Base-by-base conservation (phyloP, 805 yeast genomes). In the Candida glaebosa region DNA sequence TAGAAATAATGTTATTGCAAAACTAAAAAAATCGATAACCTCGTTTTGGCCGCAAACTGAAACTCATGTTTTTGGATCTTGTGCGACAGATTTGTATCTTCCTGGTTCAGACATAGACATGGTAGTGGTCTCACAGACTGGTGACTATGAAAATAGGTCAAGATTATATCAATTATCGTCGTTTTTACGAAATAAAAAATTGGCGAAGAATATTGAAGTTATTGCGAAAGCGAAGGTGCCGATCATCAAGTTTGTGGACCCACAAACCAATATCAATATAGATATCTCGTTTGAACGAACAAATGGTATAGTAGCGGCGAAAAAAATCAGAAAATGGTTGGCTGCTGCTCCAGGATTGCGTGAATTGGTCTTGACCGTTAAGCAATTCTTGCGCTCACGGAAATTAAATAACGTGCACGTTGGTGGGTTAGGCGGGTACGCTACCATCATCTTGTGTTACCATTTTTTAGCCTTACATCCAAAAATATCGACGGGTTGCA, bases 61-160 rank as follows among this genome's bases (percentile, higher is more conserved):
- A 42, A 78, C 85, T 3, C 82, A 82, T 47, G 95, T 90, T 5
- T 91, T 93, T 68, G 99, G 99, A 0, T 90, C 97, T 0, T 86
- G 79, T 60, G 96, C 98, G 0, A 90, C 97, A 0, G 96, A 90
- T 56, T 67, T 91, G 46, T 91, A 89, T 56, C 69, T 91, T 14
- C 98, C 98, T 0, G 96, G 96, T 2, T 87, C 96, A 0, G 99
- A 91, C 70, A 88, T 91, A 24, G 99, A 91, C 61, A 82, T 93
- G 81, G 97, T 90, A 34, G 77, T 91, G 18, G 69, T 82, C 3
- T 84, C 95, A 17, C 63, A 71, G 14, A 63, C 67, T 10, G 81
- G 82, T 2, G 76, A 72, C 47, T 73, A 77, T 50, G 88, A 78
- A 52, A 76, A 74, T 43, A 76, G 87, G 55, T 72, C 79, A n/a